Evolutionary conservation across 2,329 filamentous ascomycete species (phyloP).

Genomic region (Xylaria sp.): DNA sequence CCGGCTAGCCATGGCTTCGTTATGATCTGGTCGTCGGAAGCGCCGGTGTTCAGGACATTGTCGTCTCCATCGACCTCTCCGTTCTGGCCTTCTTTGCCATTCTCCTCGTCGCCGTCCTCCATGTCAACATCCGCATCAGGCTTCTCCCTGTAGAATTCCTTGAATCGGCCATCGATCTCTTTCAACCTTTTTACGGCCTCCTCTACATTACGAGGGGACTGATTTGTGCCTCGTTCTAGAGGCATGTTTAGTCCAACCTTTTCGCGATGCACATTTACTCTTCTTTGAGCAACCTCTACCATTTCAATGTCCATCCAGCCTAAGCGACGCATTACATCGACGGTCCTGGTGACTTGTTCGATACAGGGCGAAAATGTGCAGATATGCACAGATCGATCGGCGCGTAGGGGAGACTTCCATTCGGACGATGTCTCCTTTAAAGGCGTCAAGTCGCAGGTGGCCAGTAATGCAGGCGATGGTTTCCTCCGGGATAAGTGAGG

Average conservation of each 20-base stretch:
- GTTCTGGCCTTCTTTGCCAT: slow-evolving; percentile 26
- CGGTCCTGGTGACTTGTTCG: slow-evolving; percentile 86
- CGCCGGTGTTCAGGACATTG: slow-evolving; percentile 23
- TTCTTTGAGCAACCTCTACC: slow-evolving; percentile 78
- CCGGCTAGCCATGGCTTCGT: slow-evolving; percentile 68
- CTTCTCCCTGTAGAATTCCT: slow-evolving; percentile 51
- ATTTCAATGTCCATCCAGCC: slow-evolving; percentile 92
- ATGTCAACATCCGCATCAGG: slow-evolving; percentile 36
- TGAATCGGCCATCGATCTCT: slow-evolving; percentile 65
- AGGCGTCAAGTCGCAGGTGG: slow-evolving; percentile 17
- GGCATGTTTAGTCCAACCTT: slow-evolving; percentile 63
- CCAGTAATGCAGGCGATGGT: slow-evolving; percentile 31
- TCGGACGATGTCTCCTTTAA: slow-evolving; percentile 20
- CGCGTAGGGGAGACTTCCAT: slow-evolving; percentile 62
- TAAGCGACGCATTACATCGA: slow-evolving; percentile 70
- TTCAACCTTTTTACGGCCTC: slow-evolving; percentile 72
- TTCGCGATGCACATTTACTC: slow-evolving; percentile 77
- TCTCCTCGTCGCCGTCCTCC: slow-evolving; percentile 34
- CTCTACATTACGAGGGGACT: slow-evolving; percentile 65
- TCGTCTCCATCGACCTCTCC: slow-evolving; percentile 30
- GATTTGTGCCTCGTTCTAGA: slow-evolving; percentile 64
- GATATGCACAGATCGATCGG: slow-evolving; percentile 65
- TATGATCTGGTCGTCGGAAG: slow-evolving; percentile 17
- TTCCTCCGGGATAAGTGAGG: slow-evolving; percentile 62
- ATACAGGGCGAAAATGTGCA: slow-evolving; percentile 97